phyloP scores from a whole-genome alignment of 1,139 yeast genomes.

The Trichomonascaceae sp. region DNA sequence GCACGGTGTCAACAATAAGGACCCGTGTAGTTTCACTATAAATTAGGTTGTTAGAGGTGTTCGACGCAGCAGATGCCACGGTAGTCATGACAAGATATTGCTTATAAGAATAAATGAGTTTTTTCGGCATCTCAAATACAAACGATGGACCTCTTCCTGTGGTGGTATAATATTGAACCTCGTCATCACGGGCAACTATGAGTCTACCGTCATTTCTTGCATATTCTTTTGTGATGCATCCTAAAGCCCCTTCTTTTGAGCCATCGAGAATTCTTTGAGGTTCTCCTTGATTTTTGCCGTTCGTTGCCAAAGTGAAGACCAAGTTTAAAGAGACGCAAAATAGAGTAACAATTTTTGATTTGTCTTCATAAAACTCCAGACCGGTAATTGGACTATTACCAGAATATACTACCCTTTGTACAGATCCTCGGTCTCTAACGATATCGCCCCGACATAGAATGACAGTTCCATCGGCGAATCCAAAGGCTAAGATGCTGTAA shows the following conservation, averaged over 20 bases:
- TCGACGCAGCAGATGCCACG: slow-evolving; percentile 7
- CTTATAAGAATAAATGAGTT: slow-evolving; percentile 42
- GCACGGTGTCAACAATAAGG: slow-evolving; percentile 58
- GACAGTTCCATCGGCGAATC: slow-evolving; percentile 84
- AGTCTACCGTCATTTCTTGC: slow-evolving; percentile 31
- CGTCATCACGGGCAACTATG: slow-evolving; percentile 50
- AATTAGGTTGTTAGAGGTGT: slow-evolving; percentile 17
- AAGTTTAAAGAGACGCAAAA: slow-evolving; percentile 67
- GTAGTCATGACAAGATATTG: slow-evolving; percentile 56
- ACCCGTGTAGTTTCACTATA: slow-evolving; percentile 40
- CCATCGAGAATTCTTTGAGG: slow-evolving; percentile 60
- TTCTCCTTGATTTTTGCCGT: slow-evolving; percentile 69
- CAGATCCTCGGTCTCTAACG: slow-evolving; percentile 80
- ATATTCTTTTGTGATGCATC: slow-evolving; percentile 47
- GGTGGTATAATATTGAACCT: slow-evolving; percentile 48
- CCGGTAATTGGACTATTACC: slow-evolving; percentile 78
- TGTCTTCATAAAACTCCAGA: slow-evolving; percentile 47
- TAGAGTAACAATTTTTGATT: slow-evolving; percentile 22
- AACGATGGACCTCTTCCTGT: slow-evolving; percentile 53
- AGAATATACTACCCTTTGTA: slow-evolving; percentile 74
- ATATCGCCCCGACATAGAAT: slow-evolving; percentile 82
- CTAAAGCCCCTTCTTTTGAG: slow-evolving; percentile 61
- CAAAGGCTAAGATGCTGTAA: slow-evolving; percentile 65
- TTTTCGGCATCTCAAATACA: slow-evolving; percentile 55
- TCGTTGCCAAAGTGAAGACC: slow-evolving; percentile 66